phyloP scores from a whole-genome alignment of 106 monocot species.

The Triglochin maritima region DNA sequence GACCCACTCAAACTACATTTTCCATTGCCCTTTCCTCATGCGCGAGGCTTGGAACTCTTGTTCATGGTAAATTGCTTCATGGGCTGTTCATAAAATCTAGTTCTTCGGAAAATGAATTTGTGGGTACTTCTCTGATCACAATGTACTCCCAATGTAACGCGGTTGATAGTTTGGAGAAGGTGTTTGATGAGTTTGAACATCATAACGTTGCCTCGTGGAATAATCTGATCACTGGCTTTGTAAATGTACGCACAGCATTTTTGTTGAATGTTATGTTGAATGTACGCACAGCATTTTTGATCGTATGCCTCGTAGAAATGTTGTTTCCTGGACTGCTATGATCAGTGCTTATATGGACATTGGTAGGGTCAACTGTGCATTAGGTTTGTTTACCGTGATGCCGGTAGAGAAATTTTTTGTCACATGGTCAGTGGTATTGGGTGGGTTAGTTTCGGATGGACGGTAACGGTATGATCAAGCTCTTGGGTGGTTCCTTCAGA shows the following conservation, averaged over 20 bases:
- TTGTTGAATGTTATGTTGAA: conserved; percentile 19
- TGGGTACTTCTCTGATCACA: conserved; percentile 44
- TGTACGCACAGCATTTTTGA: conserved; percentile 46
- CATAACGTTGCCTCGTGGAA: conserved; percentile 14
- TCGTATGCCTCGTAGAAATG: conserved; percentile 4
- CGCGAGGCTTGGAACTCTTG: conserved; percentile 24
- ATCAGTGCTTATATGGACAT: conserved; percentile 2
- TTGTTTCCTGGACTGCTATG: conserved; percentile 5
- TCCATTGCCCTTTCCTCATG: conserved; percentile 40
- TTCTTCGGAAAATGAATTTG: conserved; percentile 32
- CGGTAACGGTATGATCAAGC: conserved; percentile 31
- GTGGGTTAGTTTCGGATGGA: conserved; percentile 35
- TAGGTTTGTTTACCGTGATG: conserved; percentile 3
- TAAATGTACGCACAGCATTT: conserved; percentile 28
- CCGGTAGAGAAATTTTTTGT: conserved; percentile 33
- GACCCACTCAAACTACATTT: conserved; percentile 26
- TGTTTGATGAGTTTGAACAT: conserved; percentile 17
- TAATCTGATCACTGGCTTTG: conserved; percentile 1
- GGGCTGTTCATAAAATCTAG: conserved; percentile 28
- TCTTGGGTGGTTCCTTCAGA: conserved; percentile 24
- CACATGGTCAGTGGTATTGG: conserved; percentile 51
- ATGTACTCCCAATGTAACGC: conserved; percentile 43
- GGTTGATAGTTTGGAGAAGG: conserved; percentile 5
- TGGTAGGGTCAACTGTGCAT: conserved; percentile 16
- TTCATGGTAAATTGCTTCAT: conserved; percentile 31